Conservation (phyloP, 1,284 basidiomycete species). For the Pholiota adiposa region DNA sequence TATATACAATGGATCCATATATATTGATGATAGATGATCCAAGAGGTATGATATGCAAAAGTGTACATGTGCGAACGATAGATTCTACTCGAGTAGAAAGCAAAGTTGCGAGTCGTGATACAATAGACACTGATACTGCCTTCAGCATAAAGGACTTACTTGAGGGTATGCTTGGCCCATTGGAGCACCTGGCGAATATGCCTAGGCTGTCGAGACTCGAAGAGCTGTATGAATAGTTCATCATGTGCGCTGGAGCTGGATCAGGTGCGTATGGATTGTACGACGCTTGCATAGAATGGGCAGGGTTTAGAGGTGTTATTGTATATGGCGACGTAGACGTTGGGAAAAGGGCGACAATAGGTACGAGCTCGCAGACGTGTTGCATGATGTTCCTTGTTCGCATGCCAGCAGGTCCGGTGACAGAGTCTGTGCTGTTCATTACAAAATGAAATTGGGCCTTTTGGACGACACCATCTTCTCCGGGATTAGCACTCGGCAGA, state of each 20-base stretch:
- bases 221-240: slow-evolving; percentile 32
- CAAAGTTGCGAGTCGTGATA: no score
- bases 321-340: slow-evolving; percentile 58
- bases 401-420: slow-evolving; percentile 36
- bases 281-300: slow-evolving; percentile 28
- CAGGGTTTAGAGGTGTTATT: slow-evolving; percentile 60
- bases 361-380: slow-evolving; percentile 80
- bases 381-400: slow-evolving; percentile 57
- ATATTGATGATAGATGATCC: no score
- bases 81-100: no score
- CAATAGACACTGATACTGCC: no score
- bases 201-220: slow-evolving; percentile 49
- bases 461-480: slow-evolving; percentile 49
- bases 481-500: slow-evolving; percentile 36
- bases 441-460: slow-evolving; percentile 79
- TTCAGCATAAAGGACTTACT: no score
- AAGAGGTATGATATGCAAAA: no score
- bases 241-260: slow-evolving; percentile 4
- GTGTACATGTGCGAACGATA: no score
- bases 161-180: slow-evolving; percentile 10
- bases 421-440: slow-evolving; percentile 58
- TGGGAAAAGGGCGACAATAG: slow-evolving; percentile 68
- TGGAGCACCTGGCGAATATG: slow-evolving; percentile 41
- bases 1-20: no score
- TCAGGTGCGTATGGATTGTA: slow-evolving; percentile 13